These are phyloP conservation scores for Botryotinia globosa DNA, from an alignment of 2,329 filamentous ascomycete genomes.

Conservation along the genomic window DNA sequence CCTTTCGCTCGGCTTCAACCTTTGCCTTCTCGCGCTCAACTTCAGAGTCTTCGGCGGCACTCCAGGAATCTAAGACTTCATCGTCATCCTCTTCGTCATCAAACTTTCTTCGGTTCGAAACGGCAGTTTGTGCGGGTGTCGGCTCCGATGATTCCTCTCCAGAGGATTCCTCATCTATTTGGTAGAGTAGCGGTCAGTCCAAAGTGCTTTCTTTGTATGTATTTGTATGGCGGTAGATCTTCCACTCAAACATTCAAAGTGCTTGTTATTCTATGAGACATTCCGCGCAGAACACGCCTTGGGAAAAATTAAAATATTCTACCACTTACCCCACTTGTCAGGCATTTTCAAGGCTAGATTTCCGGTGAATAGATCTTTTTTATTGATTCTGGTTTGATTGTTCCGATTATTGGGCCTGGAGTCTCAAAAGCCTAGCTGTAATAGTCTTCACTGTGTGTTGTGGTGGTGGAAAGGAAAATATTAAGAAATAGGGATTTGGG, in stretches of 20 bases:
- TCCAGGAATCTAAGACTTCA: slow-evolving; percentile 87
- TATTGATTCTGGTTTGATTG: background rate
- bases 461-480: background rate
- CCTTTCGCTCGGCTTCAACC: slow-evolving; percentile 81
- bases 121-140: slow-evolving; percentile 40
- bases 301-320: slow-evolving; percentile 25
- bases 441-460: background rate
- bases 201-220: slow-evolving; percentile 23
- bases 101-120: slow-evolving; percentile 59
- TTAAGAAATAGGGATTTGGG: background rate
- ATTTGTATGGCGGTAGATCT: slow-evolving; percentile 26
- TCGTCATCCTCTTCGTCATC: slow-evolving; percentile 85
- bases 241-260: slow-evolving; percentile 21
- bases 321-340: slow-evolving; percentile 39
- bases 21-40: slow-evolving; percentile 92
- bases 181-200: slow-evolving; percentile 36
- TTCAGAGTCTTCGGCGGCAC: slow-evolving; percentile 94
- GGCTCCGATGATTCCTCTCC: slow-evolving; percentile 47
- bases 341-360: slow-evolving; percentile 33
- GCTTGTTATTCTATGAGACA: slow-evolving; percentile 9
- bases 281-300: background rate
- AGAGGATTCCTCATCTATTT: slow-evolving; percentile 38
- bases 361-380: background rate
- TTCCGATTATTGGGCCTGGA: background rate
- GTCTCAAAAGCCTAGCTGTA: background rate